A percentile compares a stretch with the other conserved stretches of the same genome.
These are phyloP conservation scores for Cytidiella melzeri DNA, from an alignment of 768 basidiomycete genomes.

Conservation along the genomic window DNA sequence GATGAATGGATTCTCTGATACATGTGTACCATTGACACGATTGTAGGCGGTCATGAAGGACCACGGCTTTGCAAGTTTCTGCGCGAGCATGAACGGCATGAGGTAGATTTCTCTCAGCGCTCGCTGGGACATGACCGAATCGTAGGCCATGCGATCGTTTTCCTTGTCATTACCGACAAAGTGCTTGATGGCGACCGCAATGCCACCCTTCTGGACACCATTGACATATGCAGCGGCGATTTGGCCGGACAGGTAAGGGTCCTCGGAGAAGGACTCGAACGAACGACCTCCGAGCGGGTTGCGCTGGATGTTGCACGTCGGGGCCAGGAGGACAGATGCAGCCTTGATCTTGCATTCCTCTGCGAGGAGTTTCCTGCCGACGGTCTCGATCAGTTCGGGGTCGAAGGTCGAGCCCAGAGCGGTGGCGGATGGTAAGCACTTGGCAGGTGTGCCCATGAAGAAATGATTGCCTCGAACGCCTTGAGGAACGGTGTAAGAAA, in stretches of 20 bases:
- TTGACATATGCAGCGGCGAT: slow-evolving; percentile 69
- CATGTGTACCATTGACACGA: slow-evolving; percentile 71
- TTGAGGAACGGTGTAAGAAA: slow-evolving; percentile 11
- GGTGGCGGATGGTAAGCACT: slow-evolving; percentile 72
- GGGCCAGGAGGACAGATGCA: slow-evolving; percentile 66
- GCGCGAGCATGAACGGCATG: slow-evolving; percentile 55
- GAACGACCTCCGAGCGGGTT: slow-evolving; percentile 60
- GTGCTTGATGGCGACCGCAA: slow-evolving; percentile 77
- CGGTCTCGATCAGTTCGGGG: slow-evolving; percentile 51
- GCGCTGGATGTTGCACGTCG: slow-evolving; percentile 82
- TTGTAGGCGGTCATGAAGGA: slow-evolving; percentile 62
- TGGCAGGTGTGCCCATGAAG: slow-evolving; percentile 77
- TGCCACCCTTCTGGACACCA: slow-evolving; percentile 70
- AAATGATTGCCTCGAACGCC: slow-evolving; percentile 67
- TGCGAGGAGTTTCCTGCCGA: slow-evolving; percentile 61
- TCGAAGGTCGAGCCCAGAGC: slow-evolving; percentile 76
- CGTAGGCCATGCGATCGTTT: slow-evolving; percentile 61
- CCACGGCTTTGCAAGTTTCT: slow-evolving; percentile 48
- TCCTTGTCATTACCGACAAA: slow-evolving; percentile 83
- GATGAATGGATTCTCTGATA: slow-evolving; percentile 56
- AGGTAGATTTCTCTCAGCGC: slow-evolving; percentile 56
- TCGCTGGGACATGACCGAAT: slow-evolving; percentile 42
- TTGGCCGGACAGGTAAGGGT: slow-evolving; percentile 66
- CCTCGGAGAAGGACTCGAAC: slow-evolving; percentile 78
- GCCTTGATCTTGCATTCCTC: slow-evolving; percentile 65